Evolutionary conservation across 495 filamentous ascomycete species (phyloP), one percentile per base, ranked within the genome.

Genomic region (Cercophora samala): DNA sequence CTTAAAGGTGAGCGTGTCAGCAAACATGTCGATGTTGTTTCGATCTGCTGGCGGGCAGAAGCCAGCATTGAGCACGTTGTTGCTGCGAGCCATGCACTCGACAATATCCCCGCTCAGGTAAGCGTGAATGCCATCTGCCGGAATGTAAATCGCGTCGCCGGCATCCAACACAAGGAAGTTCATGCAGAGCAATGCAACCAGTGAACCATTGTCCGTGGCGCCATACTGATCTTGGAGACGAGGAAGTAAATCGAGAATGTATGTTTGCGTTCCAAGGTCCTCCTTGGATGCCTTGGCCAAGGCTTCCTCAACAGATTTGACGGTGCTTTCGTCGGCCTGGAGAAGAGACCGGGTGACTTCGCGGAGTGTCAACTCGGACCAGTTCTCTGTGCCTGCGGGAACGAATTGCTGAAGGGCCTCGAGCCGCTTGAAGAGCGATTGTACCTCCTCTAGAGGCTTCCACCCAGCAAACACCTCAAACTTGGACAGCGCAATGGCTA

Each of bases 381-480:
- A 89, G 22, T 79, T 64, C 0, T 73, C 70, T 1, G 74, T 71
- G 5, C 63, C 37, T 17, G 53, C 5, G n/a, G 84, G 84, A 0
- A 88, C 72, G 74, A 89, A 91, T n/a, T 71, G 74, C 5, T 70
- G 72, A 11, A 85, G 76, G 6, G 69, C 70, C 1, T 89, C 77
- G 5, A 79, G 70, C 22, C 78, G 69, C 17, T 63, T 23, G 73
- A 93, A 86, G 3, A 93, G 80, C 1, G 78, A 70, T 52, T 85
- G 69, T 54, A 95, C 89, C 21, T 89, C 80, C 3, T 69, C 66
- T 4, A 90, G 76, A 0, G 90, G 87, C 68, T 92, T 93, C 79
- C 86, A 94, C 2, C 90, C 90, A 18, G 86, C 87, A 71, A 94
- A 93, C 0, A 91, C 86, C 74, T 93, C 90, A 72, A 94, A 93